A percentile compares a stretch with the other conserved stretches of the same genome.
phyloP scores from a whole-genome alignment of 805 yeast genomes.

The Saturnispora mendoncae region DNA sequence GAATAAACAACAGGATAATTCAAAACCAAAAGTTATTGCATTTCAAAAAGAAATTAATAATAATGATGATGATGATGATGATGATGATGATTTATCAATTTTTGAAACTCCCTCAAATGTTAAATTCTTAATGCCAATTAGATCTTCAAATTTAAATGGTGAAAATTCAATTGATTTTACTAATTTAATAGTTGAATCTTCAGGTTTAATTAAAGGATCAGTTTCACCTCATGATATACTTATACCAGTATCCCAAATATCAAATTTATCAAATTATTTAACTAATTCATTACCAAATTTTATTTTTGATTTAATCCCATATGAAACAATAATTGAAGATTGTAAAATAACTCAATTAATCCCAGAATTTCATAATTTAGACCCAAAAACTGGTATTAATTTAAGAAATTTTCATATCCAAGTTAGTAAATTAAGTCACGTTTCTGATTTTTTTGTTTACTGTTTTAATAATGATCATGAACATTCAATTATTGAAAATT shows the following conservation, averaged over 20 bases:
- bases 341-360: conserved; percentile 34
- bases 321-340: conserved; percentile 32
- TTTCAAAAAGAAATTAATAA: conserved; percentile 10
- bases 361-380: conserved; percentile 51
- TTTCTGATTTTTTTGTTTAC: conserved; percentile 74
- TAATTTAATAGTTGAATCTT: conserved; percentile 28
- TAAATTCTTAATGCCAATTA: conserved; percentile 24
- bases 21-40: conserved; percentile 11
- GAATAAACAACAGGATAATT: conserved; percentile 13
- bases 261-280: conserved; percentile 23
- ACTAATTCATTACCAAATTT: conserved; percentile 21
- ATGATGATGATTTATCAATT: not conserved
- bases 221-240: conserved; percentile 48
- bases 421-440: conserved; percentile 64
- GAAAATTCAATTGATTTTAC: conserved; percentile 24
- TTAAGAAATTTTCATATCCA: conserved; percentile 83
- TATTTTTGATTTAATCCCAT: conserved; percentile 17
- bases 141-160: conserved; percentile 25
- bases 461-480: conserved; percentile 39
- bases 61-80: conserved; percentile 2
- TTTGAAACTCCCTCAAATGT: conserved; percentile 18
- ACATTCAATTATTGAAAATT: conserved; percentile 9
- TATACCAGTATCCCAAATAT: conserved; percentile 31
- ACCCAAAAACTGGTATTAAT: conserved; percentile 65
- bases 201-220: conserved; percentile 46